Conservation (phyloP, 73 alveolate species). For the Paramecium tetraurelia region DNA sequence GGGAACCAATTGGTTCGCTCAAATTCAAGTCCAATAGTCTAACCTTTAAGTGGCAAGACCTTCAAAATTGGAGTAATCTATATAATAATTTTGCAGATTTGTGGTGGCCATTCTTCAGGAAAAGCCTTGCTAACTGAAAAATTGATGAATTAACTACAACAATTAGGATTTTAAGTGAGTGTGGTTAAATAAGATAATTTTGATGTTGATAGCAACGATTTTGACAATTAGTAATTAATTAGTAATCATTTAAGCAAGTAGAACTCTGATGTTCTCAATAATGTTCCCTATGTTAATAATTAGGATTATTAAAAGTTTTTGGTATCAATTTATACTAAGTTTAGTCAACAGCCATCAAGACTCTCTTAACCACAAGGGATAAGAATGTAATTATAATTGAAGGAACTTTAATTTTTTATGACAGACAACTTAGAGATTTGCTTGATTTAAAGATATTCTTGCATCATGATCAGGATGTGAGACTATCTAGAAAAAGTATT, state of each 20-base stretch:
- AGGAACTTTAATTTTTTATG: slow-evolving; percentile 86
- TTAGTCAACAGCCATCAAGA: not conserved
- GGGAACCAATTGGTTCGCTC: not conserved
- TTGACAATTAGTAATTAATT: not conserved
- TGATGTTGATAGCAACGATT: not conserved
- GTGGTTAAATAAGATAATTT: not conserved
- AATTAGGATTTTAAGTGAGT: not conserved
- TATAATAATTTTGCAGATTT: not conserved
- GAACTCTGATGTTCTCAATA: not conserved
- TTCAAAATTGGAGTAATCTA: slow-evolving; percentile 18
- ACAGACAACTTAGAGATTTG: slow-evolving; percentile 71
- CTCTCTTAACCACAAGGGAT: not conserved
- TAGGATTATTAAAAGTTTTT: not conserved
- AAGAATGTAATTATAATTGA: slow-evolving; percentile 78
- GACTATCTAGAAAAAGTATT: slow-evolving; percentile 86
- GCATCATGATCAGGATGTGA: slow-evolving; percentile 91
- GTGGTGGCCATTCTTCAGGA: slow-evolving; percentile 44
- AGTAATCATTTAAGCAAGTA: not conserved
- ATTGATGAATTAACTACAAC: not conserved
- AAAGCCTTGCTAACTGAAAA: not conserved
- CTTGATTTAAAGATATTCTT: slow-evolving; percentile 86
- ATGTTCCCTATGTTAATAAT: not conserved
- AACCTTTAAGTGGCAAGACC: not conserved
- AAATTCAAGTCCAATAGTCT: not conserved
- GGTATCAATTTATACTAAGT: not conserved